phyloP scores from a whole-genome alignment of 2,329 filamentous ascomycete genomes.

The Drechslerella dactyloides region DNA sequence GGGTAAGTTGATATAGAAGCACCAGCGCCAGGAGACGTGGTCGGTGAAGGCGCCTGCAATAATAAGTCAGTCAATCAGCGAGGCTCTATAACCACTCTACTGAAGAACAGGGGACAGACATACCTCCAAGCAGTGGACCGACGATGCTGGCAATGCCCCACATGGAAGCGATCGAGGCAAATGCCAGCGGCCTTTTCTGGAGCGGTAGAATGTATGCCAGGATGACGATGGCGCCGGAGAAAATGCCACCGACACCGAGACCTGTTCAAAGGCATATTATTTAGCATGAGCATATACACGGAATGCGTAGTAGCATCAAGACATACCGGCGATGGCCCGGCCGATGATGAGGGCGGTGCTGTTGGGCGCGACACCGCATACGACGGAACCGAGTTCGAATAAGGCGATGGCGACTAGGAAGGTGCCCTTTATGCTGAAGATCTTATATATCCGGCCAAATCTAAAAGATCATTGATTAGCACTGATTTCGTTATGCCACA shows the following conservation, averaged over 20 bases:
- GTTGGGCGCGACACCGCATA: slow-evolving; percentile 64
- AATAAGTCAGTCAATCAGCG: slow-evolving; percentile 54
- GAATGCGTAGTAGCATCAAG: neutral
- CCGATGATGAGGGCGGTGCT: slow-evolving; percentile 64
- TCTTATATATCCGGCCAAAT: slow-evolving; percentile 63
- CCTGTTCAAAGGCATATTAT: slow-evolving; percentile 56
- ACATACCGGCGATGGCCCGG: slow-evolving; percentile 64
- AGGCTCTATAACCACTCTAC: slow-evolving; percentile 58
- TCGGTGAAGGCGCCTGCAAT: slow-evolving; percentile 63
- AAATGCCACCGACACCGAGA: slow-evolving; percentile 65
- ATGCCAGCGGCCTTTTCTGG: slow-evolving; percentile 55
- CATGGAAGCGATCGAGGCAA: slow-evolving; percentile 57
- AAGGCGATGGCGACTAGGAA: slow-evolving; percentile 59
- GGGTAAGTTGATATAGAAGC: slow-evolving; percentile 68
- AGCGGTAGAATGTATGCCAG: slow-evolving; percentile 56
- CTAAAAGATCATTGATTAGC: slow-evolving; percentile 56
- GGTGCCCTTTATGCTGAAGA: slow-evolving; percentile 62
- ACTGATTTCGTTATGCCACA: slow-evolving; percentile 25
- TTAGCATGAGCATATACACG: neutral
- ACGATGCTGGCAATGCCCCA: slow-evolving; percentile 63
- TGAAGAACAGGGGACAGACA: slow-evolving; percentile 58
- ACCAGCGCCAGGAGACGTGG: slow-evolving; percentile 62
- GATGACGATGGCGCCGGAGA: slow-evolving; percentile 64
- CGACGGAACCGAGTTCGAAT: slow-evolving; percentile 60
- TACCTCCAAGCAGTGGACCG: slow-evolving; percentile 63